phyloP scores from a whole-genome alignment of 2,329 filamentous ascomycete genomes.

The Trichoderma polysporum region DNA sequence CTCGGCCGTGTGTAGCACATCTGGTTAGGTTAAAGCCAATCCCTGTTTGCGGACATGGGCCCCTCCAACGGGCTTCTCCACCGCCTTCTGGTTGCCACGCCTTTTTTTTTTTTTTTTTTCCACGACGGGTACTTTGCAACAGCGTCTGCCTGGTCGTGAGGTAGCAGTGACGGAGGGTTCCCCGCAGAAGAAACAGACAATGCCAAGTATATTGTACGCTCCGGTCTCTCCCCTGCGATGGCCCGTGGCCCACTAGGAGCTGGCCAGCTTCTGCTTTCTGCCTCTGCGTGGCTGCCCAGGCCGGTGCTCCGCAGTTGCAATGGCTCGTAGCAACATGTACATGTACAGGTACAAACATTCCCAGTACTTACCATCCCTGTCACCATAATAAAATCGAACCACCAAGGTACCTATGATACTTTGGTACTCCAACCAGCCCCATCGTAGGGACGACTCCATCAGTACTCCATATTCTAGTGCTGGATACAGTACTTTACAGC shows the following conservation, averaged over 20 bases:
- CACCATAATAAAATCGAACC: no score
- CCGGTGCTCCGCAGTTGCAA: background rate
- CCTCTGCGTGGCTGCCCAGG: slow-evolving; percentile 8
- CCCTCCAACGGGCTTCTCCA: background rate
- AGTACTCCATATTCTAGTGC: background rate
- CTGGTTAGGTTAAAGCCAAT: slow-evolving; percentile 20
- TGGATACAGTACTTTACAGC: no score
- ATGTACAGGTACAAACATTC: no score
- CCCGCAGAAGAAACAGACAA: background rate
- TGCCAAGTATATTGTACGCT: background rate
- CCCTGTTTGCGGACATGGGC: slow-evolving; percentile 14
- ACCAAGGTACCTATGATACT: no score
- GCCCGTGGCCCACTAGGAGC: background rate
- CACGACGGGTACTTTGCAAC: no score
- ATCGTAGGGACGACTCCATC: background rate
- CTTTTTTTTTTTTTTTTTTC: no score
- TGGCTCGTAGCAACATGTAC: background rate
- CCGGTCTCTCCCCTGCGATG: background rate
- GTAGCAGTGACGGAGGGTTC: background rate
- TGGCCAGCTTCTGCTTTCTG: background rate
- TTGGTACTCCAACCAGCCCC: no score
- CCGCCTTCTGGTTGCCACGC: slow-evolving; percentile 7
- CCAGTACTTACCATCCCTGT: no score
- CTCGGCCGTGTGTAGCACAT: slow-evolving; percentile 23
- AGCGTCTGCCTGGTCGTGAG: background rate